Evolutionary conservation across 73 alveolate genomes (phyloP).

Genomic region (Paramecium pentaurelia): DNA sequence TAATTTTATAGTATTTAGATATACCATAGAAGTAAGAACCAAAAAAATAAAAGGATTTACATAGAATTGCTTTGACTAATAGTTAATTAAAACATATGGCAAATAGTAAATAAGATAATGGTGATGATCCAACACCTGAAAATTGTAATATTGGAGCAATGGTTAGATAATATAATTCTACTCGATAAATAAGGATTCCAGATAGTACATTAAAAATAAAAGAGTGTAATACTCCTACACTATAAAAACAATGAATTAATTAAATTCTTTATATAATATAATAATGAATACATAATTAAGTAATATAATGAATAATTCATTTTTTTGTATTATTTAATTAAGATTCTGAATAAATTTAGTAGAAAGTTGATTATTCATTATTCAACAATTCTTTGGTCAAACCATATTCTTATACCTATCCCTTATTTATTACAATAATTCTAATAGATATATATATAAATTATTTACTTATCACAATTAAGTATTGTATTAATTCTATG

Average conservation of each 20-base stretch:
- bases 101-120: neutral
- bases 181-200: neutral
- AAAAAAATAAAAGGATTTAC: neutral
- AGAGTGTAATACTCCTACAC: neutral
- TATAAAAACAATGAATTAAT: neutral
- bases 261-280: neutral
- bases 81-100: neutral
- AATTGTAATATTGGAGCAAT: neutral
- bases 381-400: slow-evolving; percentile 1
- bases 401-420: slow-evolving; percentile 30
- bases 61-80: slow-evolving; percentile 7
- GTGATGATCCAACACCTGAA: slow-evolving; percentile 9
- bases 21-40: neutral
- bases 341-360: slow-evolving; percentile 38
- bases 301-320: neutral
- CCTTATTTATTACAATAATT: neutral
- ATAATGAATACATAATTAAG: neutral
- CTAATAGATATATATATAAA: neutral
- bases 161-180: neutral
- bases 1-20: neutral
- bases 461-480: slow-evolving; percentile 60
- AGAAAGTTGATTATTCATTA: slow-evolving; percentile 13
- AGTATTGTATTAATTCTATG: slow-evolving; percentile 73
- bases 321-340: slow-evolving; percentile 4
- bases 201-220: neutral